These are phyloP conservation scores for Aspergillus asperescens DNA, from an alignment of 495 filamentous ascomycete genomes.

Conservation along the genomic window DNA sequence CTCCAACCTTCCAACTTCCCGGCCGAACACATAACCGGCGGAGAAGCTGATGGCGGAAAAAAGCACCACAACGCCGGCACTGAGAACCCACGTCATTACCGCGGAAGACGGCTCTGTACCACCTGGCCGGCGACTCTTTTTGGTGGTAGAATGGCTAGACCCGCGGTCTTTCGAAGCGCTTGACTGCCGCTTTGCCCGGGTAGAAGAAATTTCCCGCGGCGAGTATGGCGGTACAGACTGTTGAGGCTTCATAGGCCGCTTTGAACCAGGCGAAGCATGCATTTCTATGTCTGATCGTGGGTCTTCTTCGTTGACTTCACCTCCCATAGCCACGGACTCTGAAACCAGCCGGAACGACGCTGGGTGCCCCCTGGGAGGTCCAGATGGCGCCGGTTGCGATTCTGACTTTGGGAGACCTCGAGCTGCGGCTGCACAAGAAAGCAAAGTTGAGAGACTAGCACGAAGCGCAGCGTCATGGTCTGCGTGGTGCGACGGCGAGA, in stretches of 20 bases:
- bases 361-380: slow-evolving; percentile 24
- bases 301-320: slow-evolving; percentile 31
- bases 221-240: slow-evolving; percentile 23
- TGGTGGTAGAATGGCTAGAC: slow-evolving; percentile 36
- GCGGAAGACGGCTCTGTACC: slow-evolving; percentile 24
- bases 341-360: slow-evolving; percentile 59
- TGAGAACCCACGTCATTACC: slow-evolving; percentile 84
- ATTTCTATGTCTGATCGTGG: slow-evolving; percentile 16
- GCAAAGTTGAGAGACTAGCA: slow-evolving; percentile 87
- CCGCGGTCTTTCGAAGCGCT: slow-evolving; percentile 50
- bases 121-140: slow-evolving; percentile 50
- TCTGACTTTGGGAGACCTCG: slow-evolving; percentile 69
- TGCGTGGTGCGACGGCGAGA: slow-evolving; percentile 71
- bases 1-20: slow-evolving; percentile 72
- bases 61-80: slow-evolving; percentile 86
- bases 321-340: slow-evolving; percentile 65
- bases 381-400: slow-evolving; percentile 23
- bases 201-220: slow-evolving; percentile 10
- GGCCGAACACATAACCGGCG: slow-evolving; percentile 84
- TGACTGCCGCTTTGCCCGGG: slow-evolving; percentile 48
- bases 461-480: slow-evolving; percentile 92
- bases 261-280: slow-evolving; percentile 19
- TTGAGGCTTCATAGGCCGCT: slow-evolving; percentile 18
- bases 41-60: slow-evolving; percentile 90
- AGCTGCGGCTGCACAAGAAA: slow-evolving; percentile 86